Percentiles rank a stretch among this genome's conserved stretches.
Conservation (phyloP, 345 rosid species). For the Salix purpurea region DNA sequence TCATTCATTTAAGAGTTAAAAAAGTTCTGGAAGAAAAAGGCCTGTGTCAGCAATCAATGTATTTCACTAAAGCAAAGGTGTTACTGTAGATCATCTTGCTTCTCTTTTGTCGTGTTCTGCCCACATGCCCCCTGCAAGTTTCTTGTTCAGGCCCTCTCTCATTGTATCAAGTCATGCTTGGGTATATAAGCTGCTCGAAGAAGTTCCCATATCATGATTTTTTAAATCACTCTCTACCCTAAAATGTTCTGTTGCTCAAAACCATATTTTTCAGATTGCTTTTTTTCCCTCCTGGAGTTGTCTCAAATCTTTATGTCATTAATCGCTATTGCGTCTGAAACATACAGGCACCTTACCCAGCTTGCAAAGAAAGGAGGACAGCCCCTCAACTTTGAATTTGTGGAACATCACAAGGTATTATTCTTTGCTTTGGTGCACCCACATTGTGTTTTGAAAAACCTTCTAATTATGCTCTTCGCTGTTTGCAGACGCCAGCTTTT, state of each 20-base stretch:
- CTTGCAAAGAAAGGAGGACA: conserved; percentile 76
- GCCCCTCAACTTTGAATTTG: conserved; percentile 76
- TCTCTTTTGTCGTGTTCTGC: not conserved
- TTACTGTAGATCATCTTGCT: not conserved
- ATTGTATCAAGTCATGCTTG: too few relatives aligned
- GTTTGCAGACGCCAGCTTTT: conserved; percentile 68
- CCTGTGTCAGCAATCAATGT: too few relatives aligned
- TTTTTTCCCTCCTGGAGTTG: not conserved
- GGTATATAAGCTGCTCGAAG: too few relatives aligned
- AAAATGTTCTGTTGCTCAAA: too few relatives aligned
- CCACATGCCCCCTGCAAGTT: too few relatives aligned
- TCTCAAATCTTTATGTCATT: not conserved
- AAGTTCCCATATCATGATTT: too few relatives aligned
- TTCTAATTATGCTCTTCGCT: not conserved
- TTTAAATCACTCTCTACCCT: too few relatives aligned
- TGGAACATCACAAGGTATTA: conserved; percentile 78
- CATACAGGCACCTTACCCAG: conserved; percentile 83
- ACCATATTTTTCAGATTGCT: not conserved
- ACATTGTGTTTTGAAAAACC: too few relatives aligned
- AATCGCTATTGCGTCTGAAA: not conserved
- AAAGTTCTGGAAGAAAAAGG: not conserved
- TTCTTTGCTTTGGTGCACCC: too few relatives aligned
- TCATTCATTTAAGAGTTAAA: not conserved
- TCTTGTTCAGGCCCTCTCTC: too few relatives aligned
- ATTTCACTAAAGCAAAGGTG: too few relatives aligned